Conservation (phyloP, 1,284 basidiomycete genomes). For the Cronartium ribicola region DNA sequence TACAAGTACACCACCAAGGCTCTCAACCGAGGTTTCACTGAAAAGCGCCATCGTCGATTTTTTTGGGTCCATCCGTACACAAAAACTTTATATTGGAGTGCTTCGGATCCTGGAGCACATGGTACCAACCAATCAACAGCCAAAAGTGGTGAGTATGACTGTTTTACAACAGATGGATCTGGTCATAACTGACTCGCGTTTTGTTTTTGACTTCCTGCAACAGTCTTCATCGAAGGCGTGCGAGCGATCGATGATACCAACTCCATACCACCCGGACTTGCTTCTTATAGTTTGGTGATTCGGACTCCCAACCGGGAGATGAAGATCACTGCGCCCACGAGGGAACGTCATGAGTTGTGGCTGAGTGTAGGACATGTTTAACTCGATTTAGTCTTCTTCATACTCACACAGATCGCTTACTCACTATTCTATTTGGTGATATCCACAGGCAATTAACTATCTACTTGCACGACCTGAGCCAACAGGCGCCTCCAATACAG, state of each 20-base stretch:
- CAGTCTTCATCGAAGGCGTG: conserved; percentile 93
- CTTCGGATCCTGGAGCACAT: conserved; percentile 81
- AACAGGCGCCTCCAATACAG: conserved; percentile 48
- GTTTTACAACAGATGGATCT: neutral
- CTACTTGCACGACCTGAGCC: conserved; percentile 67
- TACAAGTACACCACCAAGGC: conserved; percentile 92
- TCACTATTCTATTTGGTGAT: neutral
- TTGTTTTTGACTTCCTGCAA: neutral
- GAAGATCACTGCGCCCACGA: conserved; percentile 90
- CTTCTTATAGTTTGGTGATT: conserved; percentile 87
- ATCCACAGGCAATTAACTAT: conserved; percentile 71
- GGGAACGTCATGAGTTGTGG: conserved; percentile 96
- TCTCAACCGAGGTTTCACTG: conserved; percentile 86
- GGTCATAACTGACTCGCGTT: neutral
- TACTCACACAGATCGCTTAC: conserved; percentile 3
- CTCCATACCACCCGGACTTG: conserved; percentile 83
- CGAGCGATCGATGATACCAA: conserved; percentile 85
- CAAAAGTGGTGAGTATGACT: conserved; percentile 78
- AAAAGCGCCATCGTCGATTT: conserved; percentile 87
- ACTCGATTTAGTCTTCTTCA: conserved; percentile 3
- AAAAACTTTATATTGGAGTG: conserved; percentile 95
- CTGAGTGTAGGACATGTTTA: conserved; percentile 57
- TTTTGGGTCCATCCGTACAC: conserved; percentile 99
- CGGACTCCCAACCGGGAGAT: conserved; percentile 90
- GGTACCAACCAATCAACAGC: conserved; percentile 84